Percentiles rank a stretch among this genome's conserved stretches.
These are phyloP conservation scores for Pythium phragmiticola DNA, from an alignment of 352 stramenopile genomes.

Conservation along the genomic window DNA sequence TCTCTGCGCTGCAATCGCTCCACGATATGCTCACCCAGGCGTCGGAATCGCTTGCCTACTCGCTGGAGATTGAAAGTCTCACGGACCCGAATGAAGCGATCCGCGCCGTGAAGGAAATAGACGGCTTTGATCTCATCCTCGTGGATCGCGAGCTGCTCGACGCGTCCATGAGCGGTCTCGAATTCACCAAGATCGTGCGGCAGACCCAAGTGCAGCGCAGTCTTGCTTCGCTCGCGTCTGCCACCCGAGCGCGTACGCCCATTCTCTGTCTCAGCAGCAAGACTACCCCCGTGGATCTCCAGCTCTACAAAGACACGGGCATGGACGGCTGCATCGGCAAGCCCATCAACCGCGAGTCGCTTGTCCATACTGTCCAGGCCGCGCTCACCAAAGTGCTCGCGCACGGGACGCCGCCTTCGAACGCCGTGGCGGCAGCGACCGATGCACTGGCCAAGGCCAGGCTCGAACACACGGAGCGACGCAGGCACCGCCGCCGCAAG, in stretches of 20 bases:
- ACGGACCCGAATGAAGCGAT: constrained; percentile 52
- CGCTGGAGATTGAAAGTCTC: constrained; percentile 61
- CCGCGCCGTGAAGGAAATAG: constrained; percentile 37
- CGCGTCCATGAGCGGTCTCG: constrained; percentile 50
- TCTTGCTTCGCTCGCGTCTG: constrained; percentile 21
- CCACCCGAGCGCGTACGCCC: constrained; percentile 32
- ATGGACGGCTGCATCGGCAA: constrained; percentile 92
- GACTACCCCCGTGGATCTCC: constrained; percentile 66
- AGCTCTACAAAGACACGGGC: constrained; percentile 86
- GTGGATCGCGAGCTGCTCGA: constrained; percentile 51
- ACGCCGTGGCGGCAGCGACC: constrained; percentile 32
- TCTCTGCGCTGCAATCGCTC: constrained; percentile 32
- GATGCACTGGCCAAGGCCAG: constrained; percentile 48
- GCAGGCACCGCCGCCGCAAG: constrained; percentile 31
- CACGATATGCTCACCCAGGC: constrained; percentile 31
- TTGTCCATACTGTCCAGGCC: constrained; percentile 79
- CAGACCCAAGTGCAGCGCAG: constrained; percentile 71
- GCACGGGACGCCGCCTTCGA: not conserved
- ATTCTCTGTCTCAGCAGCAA: constrained; percentile 77
- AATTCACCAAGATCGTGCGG: constrained; percentile 77
- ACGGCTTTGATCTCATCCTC: constrained; percentile 80
- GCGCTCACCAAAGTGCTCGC: constrained; percentile 44
- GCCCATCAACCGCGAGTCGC: constrained; percentile 58
- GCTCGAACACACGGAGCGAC: constrained; percentile 40
- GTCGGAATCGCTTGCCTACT: constrained; percentile 3